Base-by-base conservation (phyloP, 2,329 filamentous ascomycete species). In the Neophaeococcomyces aloes region DNA sequence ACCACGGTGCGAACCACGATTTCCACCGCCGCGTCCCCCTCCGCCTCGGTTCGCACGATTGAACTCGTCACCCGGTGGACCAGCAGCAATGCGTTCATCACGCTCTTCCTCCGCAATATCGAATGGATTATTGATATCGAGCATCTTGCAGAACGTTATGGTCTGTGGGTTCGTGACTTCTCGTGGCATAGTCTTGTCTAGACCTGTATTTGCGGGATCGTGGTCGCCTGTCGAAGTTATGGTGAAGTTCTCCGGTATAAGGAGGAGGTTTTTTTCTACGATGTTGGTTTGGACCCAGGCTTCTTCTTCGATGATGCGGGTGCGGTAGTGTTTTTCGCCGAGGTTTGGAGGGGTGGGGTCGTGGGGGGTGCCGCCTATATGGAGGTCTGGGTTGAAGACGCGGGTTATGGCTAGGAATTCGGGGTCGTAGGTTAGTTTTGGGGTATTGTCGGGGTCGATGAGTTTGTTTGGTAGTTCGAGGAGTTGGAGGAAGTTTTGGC, bases 391-490 rank as follows among this genome's bases (percentile, higher is more conserved):
- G 31, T 83, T 77, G 57, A 96, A 93, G 6, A 79, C 81, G 32
- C 89, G 83, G 10, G 81, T 88, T 51, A 98, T 95, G 32, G 91
- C 83, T 6, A 98, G 78, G 89, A 89, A 98, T 65, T 98, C 91
- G 8, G 81, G 78, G 61, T 98, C 91, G 59, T 98, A 96, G 37
- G 79, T 68, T 1, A 95, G 70, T 8, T 66, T 69, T 53, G 78
- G 74, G 1, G 78, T 78, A 2, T 18, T 13, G 7, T 48, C 38
- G 8, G 36, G 38, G 25, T 50, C 42, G 3, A 61, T 49, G 0
- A 63, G 47, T 13, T 70, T 65, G 2, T 78, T 68, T 2, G 65
- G 57, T 14, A 89, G 67, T 25, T 83, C 75, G 27, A 83, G 68
- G 2, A 96, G 69, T 54, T 96, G 86, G 2, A 98, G 70, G 58